Base-by-base conservation (phyloP, 306 rosid genomes). In the Gastrolobium villosum region DNA sequence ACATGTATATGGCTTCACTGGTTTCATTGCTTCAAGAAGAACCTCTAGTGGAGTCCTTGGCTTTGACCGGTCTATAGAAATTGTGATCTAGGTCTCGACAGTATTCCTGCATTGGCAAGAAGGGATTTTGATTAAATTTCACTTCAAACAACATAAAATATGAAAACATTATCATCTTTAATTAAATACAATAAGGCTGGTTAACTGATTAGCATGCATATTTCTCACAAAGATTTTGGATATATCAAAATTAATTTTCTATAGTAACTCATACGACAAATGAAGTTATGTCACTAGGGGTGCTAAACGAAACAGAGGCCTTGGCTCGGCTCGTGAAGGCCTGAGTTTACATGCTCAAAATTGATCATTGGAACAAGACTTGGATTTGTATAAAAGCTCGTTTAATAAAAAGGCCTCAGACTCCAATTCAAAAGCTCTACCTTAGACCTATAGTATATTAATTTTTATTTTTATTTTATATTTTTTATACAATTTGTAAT, bases 191-290 rank as follows among this genome's bases (percentile, higher is more conserved):
- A 5, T 64, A 70, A 63, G 8, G 10, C 52, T 73, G 1, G 52
- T 86, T 83, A 90, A 96, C 94, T 86, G 86, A 81, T 94, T 83
- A 56, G 91, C 94, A 83, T 92, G 97, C 93, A 92, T 92, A 87
- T 86, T 94, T 88, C 82, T 92, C 53, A 92, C 97, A 83, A 94
- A 89, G 72, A 20, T 75, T 86, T 87, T 90, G 89, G 92, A 94
- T 50, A 75, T 48, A 34, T 81, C 62, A 41, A 90, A 88, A 74
- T 89, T 90, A 5, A 14, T 6, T 49, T 84, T 8, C 40, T 81
- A 44, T 41, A 94, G 59, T 55, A 94, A 84, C 9, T 89, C 72
- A 9, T 82, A 72, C 6, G 89, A 84, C 64, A 92, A 67, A 63
- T 93, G 94, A 39, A 92, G 96, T 79, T 85, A 92, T 26, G 98